A percentile compares a stretch with the other conserved stretches of the same genome.
Evolutionary conservation across 2,329 filamentous ascomycete species (phyloP).

Genomic region (Beauveria caledonica): DNA sequence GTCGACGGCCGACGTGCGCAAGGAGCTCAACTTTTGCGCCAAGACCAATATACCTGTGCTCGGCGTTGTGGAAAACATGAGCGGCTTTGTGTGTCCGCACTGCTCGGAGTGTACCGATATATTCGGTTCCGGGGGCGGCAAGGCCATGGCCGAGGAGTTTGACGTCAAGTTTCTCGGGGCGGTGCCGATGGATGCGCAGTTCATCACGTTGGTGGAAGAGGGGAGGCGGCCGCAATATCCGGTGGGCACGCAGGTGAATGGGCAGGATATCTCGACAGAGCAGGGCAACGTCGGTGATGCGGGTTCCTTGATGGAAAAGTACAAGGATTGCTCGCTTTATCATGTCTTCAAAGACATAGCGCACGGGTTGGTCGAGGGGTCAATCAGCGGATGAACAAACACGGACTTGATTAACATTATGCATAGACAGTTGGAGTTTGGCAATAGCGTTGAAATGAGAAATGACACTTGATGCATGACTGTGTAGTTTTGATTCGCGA

Average conservation of each 20-base stretch:
- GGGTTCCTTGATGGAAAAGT: constrained; percentile 58
- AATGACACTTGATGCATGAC: neutral
- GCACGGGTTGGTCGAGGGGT: constrained; percentile 27
- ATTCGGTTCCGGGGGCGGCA: constrained; percentile 84
- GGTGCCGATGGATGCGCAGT: constrained; percentile 88
- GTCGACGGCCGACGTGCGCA: constrained; percentile 85
- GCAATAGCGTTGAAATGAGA: neutral
- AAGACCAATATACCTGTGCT: constrained; percentile 75
- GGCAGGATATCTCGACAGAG: constrained; percentile 40
- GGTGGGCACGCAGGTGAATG: constrained; percentile 54
- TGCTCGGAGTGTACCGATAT: constrained; percentile 85
- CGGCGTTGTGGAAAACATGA: constrained; percentile 96
- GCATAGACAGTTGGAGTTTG: neutral
- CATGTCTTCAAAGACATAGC: constrained; percentile 62
- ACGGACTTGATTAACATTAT: neutral
- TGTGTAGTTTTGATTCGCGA: neutral
- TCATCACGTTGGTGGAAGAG: constrained; percentile 80
- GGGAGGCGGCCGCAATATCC: constrained; percentile 58
- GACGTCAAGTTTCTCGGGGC: constrained; percentile 74
- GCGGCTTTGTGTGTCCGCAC: constrained; percentile 74
- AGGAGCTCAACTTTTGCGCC: constrained; percentile 86
- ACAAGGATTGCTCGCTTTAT: constrained; percentile 60
- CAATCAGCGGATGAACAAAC: constrained; percentile 7
- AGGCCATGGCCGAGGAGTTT: constrained; percentile 83
- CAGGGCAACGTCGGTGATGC: constrained; percentile 16